Evolutionary conservation across 2,329 filamentous ascomycete genomes (phyloP), one percentile per base, ranked within the genome.

Genomic region (Akanthomyces dipterigenus): DNA sequence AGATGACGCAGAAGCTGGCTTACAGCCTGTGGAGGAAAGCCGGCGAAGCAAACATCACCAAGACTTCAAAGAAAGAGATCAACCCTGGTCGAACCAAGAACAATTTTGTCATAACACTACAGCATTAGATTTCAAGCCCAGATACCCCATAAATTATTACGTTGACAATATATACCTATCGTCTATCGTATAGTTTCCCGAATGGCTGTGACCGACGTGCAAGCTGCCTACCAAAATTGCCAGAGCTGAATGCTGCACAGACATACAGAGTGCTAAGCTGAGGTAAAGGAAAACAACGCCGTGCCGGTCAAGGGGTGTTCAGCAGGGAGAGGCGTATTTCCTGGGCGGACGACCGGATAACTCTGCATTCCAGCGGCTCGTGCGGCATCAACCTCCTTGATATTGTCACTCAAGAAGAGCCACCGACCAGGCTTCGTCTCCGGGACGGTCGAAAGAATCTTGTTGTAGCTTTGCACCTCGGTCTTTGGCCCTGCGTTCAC

Each of bases 21-120:
- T 98, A 96, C 73, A 93, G 92, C 65, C 79, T 98, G n/a, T 97
- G 93, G 89, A 83, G 77, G 66, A 81, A 82, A 63, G 72, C 65
- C 7, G 66, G 66, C 5, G 34, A 31, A 34, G 16, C 50, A 55
- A 42, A 48, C 18, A 54, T 49, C 7, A 42, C 31, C 18, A 18
- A 14, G 4, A 31, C 48, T 5, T 14, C 80, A 63, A 98, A 98
- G 75, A 82, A 84, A 64, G 88, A 95, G 71, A 72, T 96, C 45
- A 88, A 90, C 64, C 82, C 90, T 24, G 93, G 93, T 12, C 78
- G 80, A 58, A 83, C 80, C 26, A 85, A 92, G 71, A 99, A 99
- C 75, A 98, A 99, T 70, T 99, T 98, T 73, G 86, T 89, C 16
- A 87, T 98, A 67, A 82, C 91, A 18, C 73, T 96, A 63, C 78